A percentile compares a stretch with the other conserved stretches of the same genome.
Conservation (phyloP, 2,329 filamentous ascomycete species). For the Alternaria arborescens region DNA sequence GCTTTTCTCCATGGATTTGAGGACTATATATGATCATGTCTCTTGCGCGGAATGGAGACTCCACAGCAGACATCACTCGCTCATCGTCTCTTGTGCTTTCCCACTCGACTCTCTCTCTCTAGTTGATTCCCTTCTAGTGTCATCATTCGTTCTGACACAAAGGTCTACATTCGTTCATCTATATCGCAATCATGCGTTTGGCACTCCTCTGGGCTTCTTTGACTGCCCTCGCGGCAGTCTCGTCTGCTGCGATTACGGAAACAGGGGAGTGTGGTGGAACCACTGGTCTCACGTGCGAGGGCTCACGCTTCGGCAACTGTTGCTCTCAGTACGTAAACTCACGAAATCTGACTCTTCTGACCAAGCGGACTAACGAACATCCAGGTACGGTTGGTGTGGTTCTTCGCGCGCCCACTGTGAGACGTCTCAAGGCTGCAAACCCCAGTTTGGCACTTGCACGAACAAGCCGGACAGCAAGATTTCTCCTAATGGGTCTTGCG, state of each 20-base stretch:
- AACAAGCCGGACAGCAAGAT: not conserved
- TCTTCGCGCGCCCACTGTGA: not conserved
- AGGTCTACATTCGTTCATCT: not conserved
- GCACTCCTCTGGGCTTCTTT: not conserved
- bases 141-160: slow-evolving; percentile 8
- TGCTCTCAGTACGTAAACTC: not conserved
- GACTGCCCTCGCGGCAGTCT: not conserved
- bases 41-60: not conserved
- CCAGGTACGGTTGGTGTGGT: not conserved
- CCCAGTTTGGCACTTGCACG: not conserved
- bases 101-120: not conserved
- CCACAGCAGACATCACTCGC: not conserved
- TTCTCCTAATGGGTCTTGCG: not conserved
- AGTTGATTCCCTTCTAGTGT: not conserved
- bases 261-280: not conserved
- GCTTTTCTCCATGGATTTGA: not conserved
- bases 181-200: not conserved
- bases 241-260: not conserved
- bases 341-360: not conserved
- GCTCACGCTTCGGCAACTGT: not conserved
- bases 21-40: not conserved
- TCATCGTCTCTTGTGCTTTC: not conserved
- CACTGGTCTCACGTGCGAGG: not conserved
- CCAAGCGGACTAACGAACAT: not conserved
- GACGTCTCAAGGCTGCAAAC: not conserved